phyloP scores from a whole-genome alignment of 2,329 filamentous ascomycete species.

The Aschersonia sp. region DNA sequence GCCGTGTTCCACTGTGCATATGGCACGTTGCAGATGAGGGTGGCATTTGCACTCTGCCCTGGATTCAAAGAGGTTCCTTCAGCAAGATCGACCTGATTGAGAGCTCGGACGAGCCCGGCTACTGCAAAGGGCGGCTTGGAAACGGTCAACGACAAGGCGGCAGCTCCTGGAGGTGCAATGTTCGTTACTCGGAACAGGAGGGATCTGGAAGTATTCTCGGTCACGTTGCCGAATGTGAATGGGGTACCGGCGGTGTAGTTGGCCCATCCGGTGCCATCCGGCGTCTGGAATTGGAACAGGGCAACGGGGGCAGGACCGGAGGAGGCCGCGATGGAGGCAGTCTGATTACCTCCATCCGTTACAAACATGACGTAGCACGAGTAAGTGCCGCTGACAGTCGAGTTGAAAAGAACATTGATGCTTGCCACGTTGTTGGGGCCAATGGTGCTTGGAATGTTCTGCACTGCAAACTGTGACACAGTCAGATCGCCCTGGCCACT shows the following conservation, averaged over 20 bases:
- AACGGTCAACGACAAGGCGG: constrained; percentile 37
- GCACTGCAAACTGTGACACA: constrained; percentile 26
- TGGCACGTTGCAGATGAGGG: constrained; percentile 38
- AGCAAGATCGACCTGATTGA: constrained; percentile 40
- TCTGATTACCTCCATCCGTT: constrained; percentile 32
- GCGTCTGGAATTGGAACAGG: constrained; percentile 38
- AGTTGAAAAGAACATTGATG: constrained; percentile 31
- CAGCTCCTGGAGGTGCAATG: constrained; percentile 26
- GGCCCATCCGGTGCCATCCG: constrained; percentile 35
- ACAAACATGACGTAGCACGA: constrained; percentile 30
- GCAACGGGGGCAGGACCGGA: constrained; percentile 33
- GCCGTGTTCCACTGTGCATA: constrained; percentile 42
- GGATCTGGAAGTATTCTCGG: constrained; percentile 30
- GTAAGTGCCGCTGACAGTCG: constrained; percentile 29
- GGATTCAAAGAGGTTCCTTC: constrained; percentile 37
- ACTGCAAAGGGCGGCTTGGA: constrained; percentile 46
- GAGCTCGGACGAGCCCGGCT: constrained; percentile 34
- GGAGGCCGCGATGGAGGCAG: constrained; percentile 31
- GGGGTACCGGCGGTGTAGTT: constrained; percentile 23
- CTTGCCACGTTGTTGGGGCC: constrained; percentile 21
- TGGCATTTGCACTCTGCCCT: constrained; percentile 34
- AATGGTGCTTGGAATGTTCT: constrained; percentile 28
- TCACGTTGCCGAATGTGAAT: constrained; percentile 42
- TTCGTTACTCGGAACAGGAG: constrained; percentile 40
- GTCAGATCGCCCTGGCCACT: constrained; percentile 7